These are phyloP conservation scores for Cladosporium sp. DNA, from an alignment of 2,329 filamentous ascomycete genomes.

Conservation along the genomic window DNA sequence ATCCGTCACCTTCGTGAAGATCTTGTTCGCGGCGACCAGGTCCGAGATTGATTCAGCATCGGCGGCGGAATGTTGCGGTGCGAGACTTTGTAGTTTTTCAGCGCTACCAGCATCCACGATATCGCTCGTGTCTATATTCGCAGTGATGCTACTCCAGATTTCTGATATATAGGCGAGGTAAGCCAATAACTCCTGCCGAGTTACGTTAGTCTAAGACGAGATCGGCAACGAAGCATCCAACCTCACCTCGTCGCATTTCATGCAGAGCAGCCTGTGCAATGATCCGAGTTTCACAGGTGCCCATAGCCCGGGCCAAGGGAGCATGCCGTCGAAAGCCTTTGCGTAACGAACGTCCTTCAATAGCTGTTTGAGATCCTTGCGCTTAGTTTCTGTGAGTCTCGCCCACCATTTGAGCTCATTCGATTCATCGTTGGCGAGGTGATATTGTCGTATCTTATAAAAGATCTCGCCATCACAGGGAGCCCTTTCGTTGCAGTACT, in stretches of 20 bases:
- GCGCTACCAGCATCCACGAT: slow-evolving; percentile 13
- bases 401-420: slow-evolving; percentile 19
- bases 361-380: slow-evolving; percentile 19
- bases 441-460: slow-evolving; percentile 15
- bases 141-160: slow-evolving; percentile 12
- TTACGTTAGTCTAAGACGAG: neutral
- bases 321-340: slow-evolving; percentile 16
- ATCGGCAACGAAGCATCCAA: neutral
- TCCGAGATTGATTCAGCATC: slow-evolving; percentile 6
- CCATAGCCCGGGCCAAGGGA: slow-evolving; percentile 19
- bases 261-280: slow-evolving; percentile 17
- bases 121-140: neutral
- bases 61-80: slow-evolving; percentile 4
- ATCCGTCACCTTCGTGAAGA: slow-evolving; percentile 10
- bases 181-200: slow-evolving; percentile 12
- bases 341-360: slow-evolving; percentile 13
- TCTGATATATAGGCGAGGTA: slow-evolving; percentile 10
- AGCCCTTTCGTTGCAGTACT: slow-evolving; percentile 16
- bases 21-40: neutral
- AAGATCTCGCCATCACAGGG: slow-evolving; percentile 18
- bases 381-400: slow-evolving; percentile 18
- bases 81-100: slow-evolving; percentile 6
- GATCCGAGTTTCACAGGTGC: slow-evolving; percentile 16
- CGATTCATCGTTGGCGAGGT: slow-evolving; percentile 1
- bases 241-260: slow-evolving; percentile 20